Base-by-base conservation (phyloP, 192 early-diverging fungal species). In the Coemansia sp. region DNA sequence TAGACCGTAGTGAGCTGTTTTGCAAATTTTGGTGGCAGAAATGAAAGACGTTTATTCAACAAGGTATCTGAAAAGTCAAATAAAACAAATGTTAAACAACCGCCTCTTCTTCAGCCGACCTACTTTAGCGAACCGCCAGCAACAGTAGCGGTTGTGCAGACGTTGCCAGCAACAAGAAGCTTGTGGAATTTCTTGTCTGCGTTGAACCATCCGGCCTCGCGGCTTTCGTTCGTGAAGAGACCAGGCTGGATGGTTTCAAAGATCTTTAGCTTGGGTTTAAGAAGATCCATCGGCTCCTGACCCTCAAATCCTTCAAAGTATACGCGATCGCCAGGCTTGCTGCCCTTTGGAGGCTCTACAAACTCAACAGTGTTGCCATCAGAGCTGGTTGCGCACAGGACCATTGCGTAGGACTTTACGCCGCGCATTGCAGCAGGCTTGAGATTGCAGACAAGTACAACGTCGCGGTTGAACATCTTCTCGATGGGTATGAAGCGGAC, bases 191-290 rank as follows among this genome's bases (percentile, higher is more conserved):
- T 64, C 64, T 82, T 82, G 50, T 77, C 58, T 41, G 76, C 85
- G 23, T 84, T 72, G 70, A 86, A 84, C 85, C 79, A 93, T 67
- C 84, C 86, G 38, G 91, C 91, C 56, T 86, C 65, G 63, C 79
- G 74, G 66, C 92, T 87, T 40, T 87, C 86, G 63, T 87, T 86
- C 26, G 92, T 94, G 64, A 89, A 86, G 54, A 93, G 81, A 16
- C 89, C 91, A 32, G 95, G 94, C 86, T 97, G 95, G 54, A 99
- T 92, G 32, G 93, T 92, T 75, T 99, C 97, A 87, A 89, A 99
- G 65, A 96, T 89, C 86, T 99, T 99, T 88, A 95, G 95, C 87
- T 99, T 99, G 68, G 97, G 95, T 77, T 97, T 97, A 64, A 99
- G 88, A 37, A 92, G 86, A 65, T 86, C 89, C 70, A 97, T 95